Evolutionary conservation across 2,329 filamentous ascomycete species (phyloP), one percentile per base, ranked within the genome.

Genomic region (Aureobasidium mangrovei): DNA sequence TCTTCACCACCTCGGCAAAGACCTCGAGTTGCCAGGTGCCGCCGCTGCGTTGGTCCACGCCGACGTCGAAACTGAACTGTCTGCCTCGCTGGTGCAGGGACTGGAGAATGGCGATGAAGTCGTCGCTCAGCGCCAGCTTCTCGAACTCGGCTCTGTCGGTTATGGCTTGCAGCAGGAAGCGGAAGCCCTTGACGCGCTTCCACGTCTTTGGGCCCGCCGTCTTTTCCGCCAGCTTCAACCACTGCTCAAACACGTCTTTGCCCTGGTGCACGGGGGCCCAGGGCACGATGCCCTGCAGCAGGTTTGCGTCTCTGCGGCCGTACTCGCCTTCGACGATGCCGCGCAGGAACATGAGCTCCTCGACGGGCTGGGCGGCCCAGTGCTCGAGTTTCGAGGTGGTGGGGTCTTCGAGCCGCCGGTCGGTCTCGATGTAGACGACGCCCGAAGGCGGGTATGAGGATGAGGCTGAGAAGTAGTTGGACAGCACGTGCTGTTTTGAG

Each of bases 211-310:
- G 73, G 1, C 85, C 86, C 0, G 84, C 83, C 53, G 72, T 73
- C 58, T 80, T 72, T 65, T 82, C 72, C 2, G 82, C 86, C 12
- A 75, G 64, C 0, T 69, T 69, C 4, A 95, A 72, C 67, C 94
- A 96, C 58, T 71, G 69, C 58, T 79, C 72, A 65, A 96, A 70
- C 0, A 75, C 77, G 4, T 68, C 73, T 0, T 77, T 65, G 0
- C 86, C 82, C 40, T 82, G 80, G 7, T 86, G 80, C 46, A 96
- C 66, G 0, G 91, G 91, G n/a, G 89, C 90, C 88, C 88, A 96
- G 1, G 88, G 83, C 3, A 96, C 78, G 59, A 90, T 80, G 0
- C 79, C 91, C 2, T 84, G 72, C 61, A 88, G 82, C 24, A 84
- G 71, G 27, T 72, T 65, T 10, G 74, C 74, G 52, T 83, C 77